These are phyloP conservation scores for Zymoseptoria tritici DNA, from an alignment of 2,329 filamentous ascomycete genomes.

Conservation along the genomic window DNA sequence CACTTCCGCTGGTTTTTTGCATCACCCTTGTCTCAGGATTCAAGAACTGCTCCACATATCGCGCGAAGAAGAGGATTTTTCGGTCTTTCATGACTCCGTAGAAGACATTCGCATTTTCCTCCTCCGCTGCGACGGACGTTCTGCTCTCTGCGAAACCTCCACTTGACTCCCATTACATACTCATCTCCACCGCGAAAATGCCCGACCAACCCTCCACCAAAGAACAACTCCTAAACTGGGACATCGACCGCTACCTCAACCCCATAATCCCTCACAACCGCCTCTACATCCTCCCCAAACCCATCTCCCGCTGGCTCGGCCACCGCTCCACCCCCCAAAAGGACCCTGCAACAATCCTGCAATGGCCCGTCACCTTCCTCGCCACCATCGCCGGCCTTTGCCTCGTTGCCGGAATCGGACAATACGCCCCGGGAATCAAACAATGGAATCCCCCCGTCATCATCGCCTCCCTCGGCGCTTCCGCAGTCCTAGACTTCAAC, in stretches of 20 bases:
- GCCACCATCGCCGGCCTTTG: slow-evolving; percentile 40
- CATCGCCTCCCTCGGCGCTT: slow-evolving; percentile 40
- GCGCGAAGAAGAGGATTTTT: background rate
- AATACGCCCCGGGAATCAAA: slow-evolving; percentile 32
- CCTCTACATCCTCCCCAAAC: slow-evolving; percentile 56
- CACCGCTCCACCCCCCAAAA: slow-evolving; percentile 32
- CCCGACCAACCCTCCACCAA: background rate
- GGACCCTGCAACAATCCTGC: slow-evolving; percentile 36
- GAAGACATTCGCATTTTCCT: background rate
- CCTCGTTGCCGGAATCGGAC: slow-evolving; percentile 36
- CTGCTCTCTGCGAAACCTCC: background rate
- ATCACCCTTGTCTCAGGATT: background rate
- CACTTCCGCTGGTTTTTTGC: background rate
- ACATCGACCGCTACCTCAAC: slow-evolving; percentile 72
- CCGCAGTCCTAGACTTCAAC: slow-evolving; percentile 43
- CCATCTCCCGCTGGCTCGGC: slow-evolving; percentile 59
- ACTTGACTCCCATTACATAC: too few species aligned
- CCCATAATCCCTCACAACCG: slow-evolving; percentile 59
- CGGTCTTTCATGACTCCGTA: background rate
- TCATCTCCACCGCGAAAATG: background rate
- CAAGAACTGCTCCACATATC: background rate
- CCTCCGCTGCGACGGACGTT: background rate
- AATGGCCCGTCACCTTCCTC: slow-evolving; percentile 37
- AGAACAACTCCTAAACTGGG: slow-evolving; percentile 46
- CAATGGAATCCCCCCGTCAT: slow-evolving; percentile 36